These are phyloP conservation scores for Atractiella rhizophila DNA, from an alignment of 768 basidiomycete species.

Conservation along the genomic window DNA sequence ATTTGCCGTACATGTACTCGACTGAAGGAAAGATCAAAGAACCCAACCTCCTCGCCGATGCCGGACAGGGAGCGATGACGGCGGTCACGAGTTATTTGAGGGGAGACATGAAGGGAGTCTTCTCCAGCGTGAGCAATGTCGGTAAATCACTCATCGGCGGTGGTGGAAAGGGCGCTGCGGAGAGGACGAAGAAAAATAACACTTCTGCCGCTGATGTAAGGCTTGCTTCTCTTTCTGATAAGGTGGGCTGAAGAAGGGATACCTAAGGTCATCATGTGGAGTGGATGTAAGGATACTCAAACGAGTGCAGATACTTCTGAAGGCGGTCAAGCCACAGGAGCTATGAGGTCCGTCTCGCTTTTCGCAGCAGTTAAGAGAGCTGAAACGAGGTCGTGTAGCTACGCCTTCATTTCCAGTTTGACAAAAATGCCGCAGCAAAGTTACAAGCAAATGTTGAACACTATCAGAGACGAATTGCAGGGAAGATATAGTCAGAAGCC, in stretches of 20 bases:
- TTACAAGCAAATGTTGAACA: constrained; percentile 22
- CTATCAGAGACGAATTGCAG: constrained; percentile 22
- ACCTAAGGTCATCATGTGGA: constrained; percentile 17
- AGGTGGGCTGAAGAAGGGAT: not conserved
- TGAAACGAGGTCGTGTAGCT: constrained; percentile 7
- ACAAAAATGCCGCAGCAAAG: constrained; percentile 21
- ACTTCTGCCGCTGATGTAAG: constrained; percentile 33
- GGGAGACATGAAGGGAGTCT: constrained; percentile 54
- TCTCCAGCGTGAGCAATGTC: constrained; percentile 46
- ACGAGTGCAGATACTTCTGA: constrained; percentile 26
- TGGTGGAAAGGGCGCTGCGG: constrained; percentile 37
- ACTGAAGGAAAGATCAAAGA: constrained; percentile 16
- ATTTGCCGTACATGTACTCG: constrained; percentile 23
- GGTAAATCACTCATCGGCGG: constrained; percentile 48
- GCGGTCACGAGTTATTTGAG: constrained; percentile 50
- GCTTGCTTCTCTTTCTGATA: constrained; percentile 20
- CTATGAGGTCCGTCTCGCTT: constrained; percentile 19
- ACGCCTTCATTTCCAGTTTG: constrained; percentile 16
- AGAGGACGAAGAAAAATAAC: constrained; percentile 27
- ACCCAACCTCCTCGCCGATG: constrained; percentile 33
- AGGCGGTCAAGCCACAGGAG: constrained; percentile 27
- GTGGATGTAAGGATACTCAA: constrained; percentile 27
- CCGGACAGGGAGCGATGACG: constrained; percentile 59
- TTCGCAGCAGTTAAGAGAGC: constrained; percentile 19
- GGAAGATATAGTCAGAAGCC: constrained; percentile 26